Evolutionary conservation across 225 moss, liverwort and hornwort species (phyloP).

Genomic region (Marchantia polymorpha): DNA sequence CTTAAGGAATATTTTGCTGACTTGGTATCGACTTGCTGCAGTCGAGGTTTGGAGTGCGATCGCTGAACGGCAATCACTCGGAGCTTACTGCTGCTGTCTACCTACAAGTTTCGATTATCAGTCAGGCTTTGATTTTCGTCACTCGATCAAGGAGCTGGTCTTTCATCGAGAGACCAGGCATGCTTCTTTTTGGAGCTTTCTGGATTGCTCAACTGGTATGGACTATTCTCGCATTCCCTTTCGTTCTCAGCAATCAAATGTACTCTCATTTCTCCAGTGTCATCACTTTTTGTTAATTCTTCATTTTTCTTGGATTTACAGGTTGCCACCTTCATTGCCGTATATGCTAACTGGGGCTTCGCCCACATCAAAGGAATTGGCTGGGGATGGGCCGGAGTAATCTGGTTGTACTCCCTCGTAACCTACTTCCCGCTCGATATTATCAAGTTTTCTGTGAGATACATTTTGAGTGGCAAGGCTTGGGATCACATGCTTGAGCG

Average conservation of each 20-base stretch:
- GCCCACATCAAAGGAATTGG: slow-evolving; percentile 32
- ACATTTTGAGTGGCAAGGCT: slow-evolving; percentile 66
- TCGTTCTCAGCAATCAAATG: not conserved
- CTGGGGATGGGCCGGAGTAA: slow-evolving; percentile 45
- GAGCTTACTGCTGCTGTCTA: slow-evolving; percentile 59
- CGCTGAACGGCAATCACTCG: not conserved
- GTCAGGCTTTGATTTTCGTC: slow-evolving; percentile 45
- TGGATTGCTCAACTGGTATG: slow-evolving; percentile 41
- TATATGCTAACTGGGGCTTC: slow-evolving; percentile 43
- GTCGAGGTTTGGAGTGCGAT: slow-evolving; percentile 15
- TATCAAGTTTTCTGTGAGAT: slow-evolving; percentile 38
- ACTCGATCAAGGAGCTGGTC: slow-evolving; percentile 53
- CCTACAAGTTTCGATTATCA: slow-evolving; percentile 56
- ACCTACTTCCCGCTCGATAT: slow-evolving; percentile 39
- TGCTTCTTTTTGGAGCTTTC: slow-evolving; percentile 50
- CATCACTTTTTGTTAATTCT: not conserved
- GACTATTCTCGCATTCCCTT: not conserved
- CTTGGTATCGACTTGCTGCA: not conserved
- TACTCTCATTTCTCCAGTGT: not conserved
- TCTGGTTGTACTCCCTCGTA: slow-evolving; percentile 40
- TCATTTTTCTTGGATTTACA: slow-evolving; percentile 14
- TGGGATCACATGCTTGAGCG: slow-evolving; percentile 58
- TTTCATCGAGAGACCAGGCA: slow-evolving; percentile 58
- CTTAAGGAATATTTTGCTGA: too few relatives aligned
- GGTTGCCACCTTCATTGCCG: slow-evolving; percentile 46